Percentiles rank a stretch among this genome's conserved stretches.
These are phyloP conservation scores for Xylaria sp. DNA, from an alignment of 2,329 filamentous ascomycete genomes.

Conservation along the genomic window DNA sequence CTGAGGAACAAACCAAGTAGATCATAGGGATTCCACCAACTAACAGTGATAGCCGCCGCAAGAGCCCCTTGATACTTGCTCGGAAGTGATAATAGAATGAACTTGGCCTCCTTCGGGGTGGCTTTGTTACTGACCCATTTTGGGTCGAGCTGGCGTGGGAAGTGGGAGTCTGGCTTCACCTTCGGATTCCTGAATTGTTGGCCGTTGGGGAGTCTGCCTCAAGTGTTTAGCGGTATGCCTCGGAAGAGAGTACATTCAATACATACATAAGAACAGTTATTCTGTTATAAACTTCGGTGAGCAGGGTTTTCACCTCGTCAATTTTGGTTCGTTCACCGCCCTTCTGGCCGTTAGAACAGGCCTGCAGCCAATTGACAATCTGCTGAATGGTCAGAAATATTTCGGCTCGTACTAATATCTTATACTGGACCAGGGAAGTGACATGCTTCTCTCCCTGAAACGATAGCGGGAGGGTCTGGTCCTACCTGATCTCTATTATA, in stretches of 20 bases:
- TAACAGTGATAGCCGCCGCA: background rate
- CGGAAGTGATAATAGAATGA: background rate
- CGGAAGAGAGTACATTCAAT: background rate
- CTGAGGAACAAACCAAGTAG: constrained; percentile 30
- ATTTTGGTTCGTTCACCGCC: constrained; percentile 7
- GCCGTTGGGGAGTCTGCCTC: background rate
- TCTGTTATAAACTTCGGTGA: background rate
- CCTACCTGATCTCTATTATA: constrained; percentile 1
- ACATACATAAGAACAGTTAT: background rate
- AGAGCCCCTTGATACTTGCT: background rate
- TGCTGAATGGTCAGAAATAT: background rate
- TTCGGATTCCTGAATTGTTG: background rate
- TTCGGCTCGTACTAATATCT: background rate
- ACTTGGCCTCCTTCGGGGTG: background rate
- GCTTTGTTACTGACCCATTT: background rate
- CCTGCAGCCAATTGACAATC: background rate
- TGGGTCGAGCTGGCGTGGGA: background rate
- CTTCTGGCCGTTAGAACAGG: background rate
- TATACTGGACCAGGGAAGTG: background rate
- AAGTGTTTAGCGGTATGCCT: background rate
- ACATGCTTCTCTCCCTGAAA: background rate
- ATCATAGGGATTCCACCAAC: constrained; percentile 23
- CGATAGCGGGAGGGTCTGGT: background rate
- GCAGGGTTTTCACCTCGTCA: background rate
- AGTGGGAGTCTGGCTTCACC: background rate